These are phyloP conservation scores for Fusarium decemcellulare DNA, from an alignment of 2,329 filamentous ascomycete genomes.

Conservation along the genomic window DNA sequence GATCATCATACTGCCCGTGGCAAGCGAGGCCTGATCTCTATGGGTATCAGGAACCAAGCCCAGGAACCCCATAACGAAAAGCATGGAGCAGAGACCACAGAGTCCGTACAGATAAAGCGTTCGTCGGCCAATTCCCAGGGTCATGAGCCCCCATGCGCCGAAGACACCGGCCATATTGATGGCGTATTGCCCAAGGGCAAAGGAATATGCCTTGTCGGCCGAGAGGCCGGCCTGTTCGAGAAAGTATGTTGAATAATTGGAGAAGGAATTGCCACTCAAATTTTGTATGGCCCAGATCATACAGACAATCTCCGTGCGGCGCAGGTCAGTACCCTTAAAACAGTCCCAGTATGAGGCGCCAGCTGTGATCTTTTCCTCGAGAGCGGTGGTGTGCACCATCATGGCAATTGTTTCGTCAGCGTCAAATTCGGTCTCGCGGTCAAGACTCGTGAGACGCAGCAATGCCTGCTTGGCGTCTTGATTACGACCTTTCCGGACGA, in stretches of 20 bases:
- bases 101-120: constrained; percentile 83
- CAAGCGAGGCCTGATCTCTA: constrained; percentile 74
- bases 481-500: constrained; percentile 76
- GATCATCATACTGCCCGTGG: constrained; percentile 89
- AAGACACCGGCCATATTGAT: constrained; percentile 87
- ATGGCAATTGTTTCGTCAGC: constrained; percentile 89
- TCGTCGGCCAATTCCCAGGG: constrained; percentile 80
- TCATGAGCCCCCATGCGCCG: constrained; percentile 86
- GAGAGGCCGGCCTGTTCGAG: constrained; percentile 71
- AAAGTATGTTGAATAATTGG: constrained; percentile 77
- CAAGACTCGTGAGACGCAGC: constrained; percentile 73
- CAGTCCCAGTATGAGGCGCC: constrained; percentile 86
- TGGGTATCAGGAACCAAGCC: constrained; percentile 77
- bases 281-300: constrained; percentile 76
- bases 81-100: constrained; percentile 79
- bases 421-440: constrained; percentile 80
- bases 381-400: constrained; percentile 90
- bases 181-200: constrained; percentile 75
- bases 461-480: constrained; percentile 77
- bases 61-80: constrained; percentile 87
- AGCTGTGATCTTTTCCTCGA: constrained; percentile 81
- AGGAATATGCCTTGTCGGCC: constrained; percentile 67
- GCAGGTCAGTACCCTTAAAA: constrained; percentile 83
- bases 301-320: constrained; percentile 81
- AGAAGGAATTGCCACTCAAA: constrained; percentile 74